Evolutionary conservation across 23 red algal species (phyloP).

Genomic region (Gracilaria caudata): DNA sequence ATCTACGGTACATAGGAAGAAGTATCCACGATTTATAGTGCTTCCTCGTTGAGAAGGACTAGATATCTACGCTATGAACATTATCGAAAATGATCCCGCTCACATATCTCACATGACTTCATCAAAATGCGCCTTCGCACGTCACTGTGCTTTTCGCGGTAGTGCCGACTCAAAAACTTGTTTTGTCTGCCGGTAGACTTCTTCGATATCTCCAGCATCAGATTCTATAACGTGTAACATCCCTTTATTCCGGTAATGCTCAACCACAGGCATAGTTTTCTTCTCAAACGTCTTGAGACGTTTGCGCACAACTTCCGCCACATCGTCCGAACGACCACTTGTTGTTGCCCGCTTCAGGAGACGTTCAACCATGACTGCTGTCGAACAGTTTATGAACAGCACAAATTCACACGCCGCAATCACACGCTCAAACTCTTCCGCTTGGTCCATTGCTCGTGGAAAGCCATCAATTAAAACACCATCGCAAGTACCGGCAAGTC

Average conservation of each 20-base stretch:
- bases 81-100: not conserved
- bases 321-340: conserved; percentile 81
- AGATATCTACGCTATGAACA: not conserved
- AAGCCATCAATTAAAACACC: conserved; percentile 95
- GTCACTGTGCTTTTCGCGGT: not conserved
- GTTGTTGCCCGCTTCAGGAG: conserved; percentile 64
- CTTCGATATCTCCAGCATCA: conserved; percentile 54
- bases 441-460: conserved; percentile 91
- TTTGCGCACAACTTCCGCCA: conserved; percentile 51
- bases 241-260: conserved; percentile 74
- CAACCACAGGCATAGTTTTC: conserved; percentile 84
- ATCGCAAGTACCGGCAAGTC: conserved; percentile 18
- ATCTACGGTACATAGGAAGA: not conserved
- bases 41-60: not conserved
- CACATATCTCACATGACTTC: not conserved
- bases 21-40: not conserved
- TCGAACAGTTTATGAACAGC: conserved; percentile 79
- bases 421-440: conserved; percentile 78
- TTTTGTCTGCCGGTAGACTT: conserved; percentile 52
- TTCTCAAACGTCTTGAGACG: conserved; percentile 80
- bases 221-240: conserved; percentile 65
- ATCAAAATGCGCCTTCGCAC: not conserved
- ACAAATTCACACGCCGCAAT: conserved; percentile 65
- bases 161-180: conserved; percentile 20
- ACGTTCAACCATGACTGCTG: conserved; percentile 51